A percentile compares a stretch with the other conserved stretches of the same genome.
phyloP scores from a whole-genome alignment of 305 asterid genomes.

The Solanum hybrid region DNA sequence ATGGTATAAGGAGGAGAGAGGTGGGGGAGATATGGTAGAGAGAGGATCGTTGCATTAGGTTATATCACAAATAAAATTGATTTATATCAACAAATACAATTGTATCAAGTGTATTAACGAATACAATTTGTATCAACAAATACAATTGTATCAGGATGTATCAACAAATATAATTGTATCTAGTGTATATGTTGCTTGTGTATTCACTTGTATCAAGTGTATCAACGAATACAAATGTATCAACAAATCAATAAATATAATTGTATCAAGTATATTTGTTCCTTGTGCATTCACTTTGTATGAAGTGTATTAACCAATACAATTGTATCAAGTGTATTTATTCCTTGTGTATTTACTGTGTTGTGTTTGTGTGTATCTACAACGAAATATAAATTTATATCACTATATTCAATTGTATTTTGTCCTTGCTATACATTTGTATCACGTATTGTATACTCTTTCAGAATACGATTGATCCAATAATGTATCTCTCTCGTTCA shows the following conservation, averaged over 20 bases:
- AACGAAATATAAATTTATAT: too few relatives aligned
- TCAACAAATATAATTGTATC: too few relatives aligned
- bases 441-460: neutral
- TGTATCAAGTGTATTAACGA: neutral
- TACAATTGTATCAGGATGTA: too few relatives aligned
- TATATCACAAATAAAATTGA: neutral
- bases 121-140: neutral
- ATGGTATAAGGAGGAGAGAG: neutral
- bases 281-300: neutral
- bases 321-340: too few relatives aligned
- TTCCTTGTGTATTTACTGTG: neutral
- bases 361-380: neutral
- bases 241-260: neutral
- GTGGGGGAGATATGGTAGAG: neutral
- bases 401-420: neutral
- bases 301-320: neutral
- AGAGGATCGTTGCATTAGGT: neutral
- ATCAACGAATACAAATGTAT: too few relatives aligned
- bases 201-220: too few relatives aligned
- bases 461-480: too few relatives aligned
- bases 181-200: too few relatives aligned
- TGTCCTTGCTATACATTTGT: neutral
- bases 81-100: too few relatives aligned
- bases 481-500: neutral
- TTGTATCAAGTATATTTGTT: neutral